Evolutionary conservation across 345 rosid species (phyloP).

Genomic region (Eucalyptus caleyi): DNA sequence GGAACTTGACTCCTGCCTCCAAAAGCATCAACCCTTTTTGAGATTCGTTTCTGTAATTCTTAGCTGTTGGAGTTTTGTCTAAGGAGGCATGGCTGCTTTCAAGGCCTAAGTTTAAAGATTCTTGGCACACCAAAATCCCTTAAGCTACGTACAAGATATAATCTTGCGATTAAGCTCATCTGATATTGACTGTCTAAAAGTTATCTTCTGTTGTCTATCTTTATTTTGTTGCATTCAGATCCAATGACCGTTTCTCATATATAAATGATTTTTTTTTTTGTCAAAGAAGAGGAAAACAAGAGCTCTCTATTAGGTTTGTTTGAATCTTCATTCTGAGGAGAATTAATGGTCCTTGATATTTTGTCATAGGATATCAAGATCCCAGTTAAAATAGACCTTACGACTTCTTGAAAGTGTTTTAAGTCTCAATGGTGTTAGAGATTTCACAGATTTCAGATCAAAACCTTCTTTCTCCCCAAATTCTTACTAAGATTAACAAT

Average conservation of each 20-base stretch:
- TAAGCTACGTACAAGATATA: neutral
- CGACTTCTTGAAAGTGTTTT: neutral
- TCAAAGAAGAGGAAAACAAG: neutral
- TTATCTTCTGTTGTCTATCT: neutral
- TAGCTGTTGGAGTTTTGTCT: neutral
- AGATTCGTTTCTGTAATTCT: neutral
- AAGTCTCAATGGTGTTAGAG: neutral
- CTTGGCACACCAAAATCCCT: neutral
- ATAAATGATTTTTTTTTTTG: neutral
- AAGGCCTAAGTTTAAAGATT: neutral
- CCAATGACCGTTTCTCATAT: neutral
- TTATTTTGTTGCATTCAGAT: neutral
- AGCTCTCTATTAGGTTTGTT: neutral
- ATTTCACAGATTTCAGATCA: neutral
- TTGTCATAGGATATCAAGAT: neutral
- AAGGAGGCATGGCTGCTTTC: neutral
- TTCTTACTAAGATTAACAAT: neutral
- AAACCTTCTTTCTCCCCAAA: neutral
- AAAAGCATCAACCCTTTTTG: neutral
- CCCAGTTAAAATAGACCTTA: neutral
- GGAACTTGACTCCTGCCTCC: neutral
- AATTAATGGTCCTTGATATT: neutral
- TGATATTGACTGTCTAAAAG: neutral
- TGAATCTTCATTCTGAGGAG: neutral
- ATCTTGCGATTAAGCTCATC: neutral